Evolutionary conservation across 495 filamentous ascomycete species (phyloP).

Genomic region (Aspergillus nanangensis): DNA sequence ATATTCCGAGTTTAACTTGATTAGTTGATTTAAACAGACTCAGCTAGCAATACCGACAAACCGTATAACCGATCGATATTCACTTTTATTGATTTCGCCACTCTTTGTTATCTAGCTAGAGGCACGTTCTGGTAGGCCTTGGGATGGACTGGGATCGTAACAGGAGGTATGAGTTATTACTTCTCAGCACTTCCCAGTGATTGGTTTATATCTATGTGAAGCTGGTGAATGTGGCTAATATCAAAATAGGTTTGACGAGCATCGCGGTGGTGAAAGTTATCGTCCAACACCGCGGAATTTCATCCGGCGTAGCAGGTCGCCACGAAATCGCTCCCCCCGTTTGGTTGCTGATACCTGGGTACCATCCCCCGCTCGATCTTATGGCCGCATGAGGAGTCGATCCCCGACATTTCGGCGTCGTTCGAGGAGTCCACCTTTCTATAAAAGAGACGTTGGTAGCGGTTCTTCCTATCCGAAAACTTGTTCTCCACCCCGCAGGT

Average conservation of each 20-base stretch:
- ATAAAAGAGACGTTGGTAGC: slow-evolving; percentile 32
- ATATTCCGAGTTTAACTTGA: too few species aligned
- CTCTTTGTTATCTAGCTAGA: not conserved
- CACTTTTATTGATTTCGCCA: too few species aligned
- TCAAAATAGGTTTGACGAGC: slow-evolving; percentile 42
- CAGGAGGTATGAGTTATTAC: slow-evolving; percentile 34
- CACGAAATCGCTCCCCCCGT: slow-evolving; percentile 37
- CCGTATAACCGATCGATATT: too few species aligned
- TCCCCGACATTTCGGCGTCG: slow-evolving; percentile 39
- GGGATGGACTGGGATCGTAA: slow-evolving; percentile 47
- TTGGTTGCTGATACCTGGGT: slow-evolving; percentile 46
- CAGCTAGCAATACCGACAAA: too few species aligned
- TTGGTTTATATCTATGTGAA: too few species aligned
- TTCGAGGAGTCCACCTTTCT: slow-evolving; percentile 41
- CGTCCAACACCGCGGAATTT: slow-evolving; percentile 40
- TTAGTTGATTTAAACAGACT: too few species aligned
- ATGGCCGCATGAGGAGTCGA: slow-evolving; percentile 39
- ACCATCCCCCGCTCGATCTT: slow-evolving; percentile 32
- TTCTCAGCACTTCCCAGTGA: too few species aligned
- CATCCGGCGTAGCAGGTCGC: slow-evolving; percentile 35
- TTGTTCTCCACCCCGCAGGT: slow-evolving; percentile 38
- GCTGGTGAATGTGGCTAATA: too few species aligned
- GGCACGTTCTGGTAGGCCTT: too few species aligned
- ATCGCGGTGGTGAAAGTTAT: slow-evolving; percentile 52
- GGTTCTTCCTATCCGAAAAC: slow-evolving; percentile 28